Evolutionary conservation across 805 yeast genomes (phyloP), one percentile per base, ranked within the genome.

Genomic region (Jamesozyma rosinii): DNA sequence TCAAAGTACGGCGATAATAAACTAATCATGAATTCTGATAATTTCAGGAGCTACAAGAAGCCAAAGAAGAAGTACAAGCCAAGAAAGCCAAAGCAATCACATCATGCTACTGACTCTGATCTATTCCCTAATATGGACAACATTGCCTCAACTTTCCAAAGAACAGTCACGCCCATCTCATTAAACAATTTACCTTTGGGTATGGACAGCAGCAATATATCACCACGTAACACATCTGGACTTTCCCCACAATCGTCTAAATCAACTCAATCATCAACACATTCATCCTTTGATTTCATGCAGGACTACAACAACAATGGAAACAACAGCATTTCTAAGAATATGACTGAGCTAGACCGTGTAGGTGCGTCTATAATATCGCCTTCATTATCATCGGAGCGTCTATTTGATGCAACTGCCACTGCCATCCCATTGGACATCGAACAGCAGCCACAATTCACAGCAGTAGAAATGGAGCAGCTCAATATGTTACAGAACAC

Each of bases 21-120:
- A 40, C 49, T 61, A 9, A 49, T 59, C 38, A 48, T 61, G 49
- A 55, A 52, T 34, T 54, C 62, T 3, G 58, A 53, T n/a, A 47
- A 53, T 40, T 57, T 53, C 30, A 20, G 49, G 46, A 34, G 52
- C 50, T n/a, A 44, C 42, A 55, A 29, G 51, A 47, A 33, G 45
- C 50, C 49, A 33, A 46, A 31, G 48, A 57, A 49, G 14, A 49
- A 49, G 34, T 45, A 44, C 19, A 49, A 40, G 18, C 44, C 47
- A 31, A 49, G 50, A 35, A 64, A 61, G 29, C 47, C 55, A 34
- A 52, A 56, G 44, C 49, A 38, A 37, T 5, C 14, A 43, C 60
- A 19, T 6, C 19, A 20, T 11, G 2, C 13, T 14, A 56, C 54
- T 41, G 58, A 57, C 15, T 58, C 63, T 18, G 29, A 15, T 14